phyloP scores from a whole-genome alignment of 2,329 filamentous ascomycete genomes.

The Daldinia sp. region DNA sequence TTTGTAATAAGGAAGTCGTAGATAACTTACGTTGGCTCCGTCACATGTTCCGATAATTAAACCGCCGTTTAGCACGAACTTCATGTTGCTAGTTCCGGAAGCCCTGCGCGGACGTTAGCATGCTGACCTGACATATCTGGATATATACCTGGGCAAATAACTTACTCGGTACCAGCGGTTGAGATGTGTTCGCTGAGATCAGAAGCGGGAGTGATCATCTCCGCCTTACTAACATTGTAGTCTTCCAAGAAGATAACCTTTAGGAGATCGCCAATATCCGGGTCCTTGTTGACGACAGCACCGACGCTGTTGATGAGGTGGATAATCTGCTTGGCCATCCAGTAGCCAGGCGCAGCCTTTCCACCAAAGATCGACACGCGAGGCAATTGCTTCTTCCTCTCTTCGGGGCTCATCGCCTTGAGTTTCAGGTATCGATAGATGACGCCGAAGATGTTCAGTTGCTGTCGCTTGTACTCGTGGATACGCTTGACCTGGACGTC shows the following conservation, averaged over 20 bases:
- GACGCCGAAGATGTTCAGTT: slow-evolving; percentile 98
- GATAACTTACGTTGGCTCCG: slow-evolving; percentile 85
- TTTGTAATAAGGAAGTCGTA: neutral
- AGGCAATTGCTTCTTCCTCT: slow-evolving; percentile 86
- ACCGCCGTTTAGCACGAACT: slow-evolving; percentile 97
- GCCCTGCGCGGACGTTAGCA: slow-evolving; percentile 57
- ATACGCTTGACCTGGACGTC: slow-evolving; percentile 99
- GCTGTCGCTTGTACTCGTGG: slow-evolving; percentile 98
- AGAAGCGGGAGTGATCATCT: slow-evolving; percentile 93
- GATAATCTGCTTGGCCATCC: slow-evolving; percentile 99
- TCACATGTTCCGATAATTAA: slow-evolving; percentile 98
- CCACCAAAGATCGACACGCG: slow-evolving; percentile 97
- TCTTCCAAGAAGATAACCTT: slow-evolving; percentile 98
- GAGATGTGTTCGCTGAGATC: slow-evolving; percentile 99
- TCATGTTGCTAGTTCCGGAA: slow-evolving; percentile 97
- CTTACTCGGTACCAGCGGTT: slow-evolving; percentile 90
- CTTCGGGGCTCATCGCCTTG: slow-evolving; percentile 84
- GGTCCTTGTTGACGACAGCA: slow-evolving; percentile 89
- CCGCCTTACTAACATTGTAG: slow-evolving; percentile 99
- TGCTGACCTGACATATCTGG: slow-evolving; percentile 21
- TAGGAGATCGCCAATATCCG: slow-evolving; percentile 90
- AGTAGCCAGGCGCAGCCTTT: slow-evolving; percentile 97
- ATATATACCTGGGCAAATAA: slow-evolving; percentile 37
- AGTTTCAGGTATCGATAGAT: slow-evolving; percentile 93
- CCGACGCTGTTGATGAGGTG: slow-evolving; percentile 95